These are phyloP conservation scores for Ganoderma multipileum DNA, from an alignment of 1,284 basidiomycete genomes.

Conservation along the genomic window DNA sequence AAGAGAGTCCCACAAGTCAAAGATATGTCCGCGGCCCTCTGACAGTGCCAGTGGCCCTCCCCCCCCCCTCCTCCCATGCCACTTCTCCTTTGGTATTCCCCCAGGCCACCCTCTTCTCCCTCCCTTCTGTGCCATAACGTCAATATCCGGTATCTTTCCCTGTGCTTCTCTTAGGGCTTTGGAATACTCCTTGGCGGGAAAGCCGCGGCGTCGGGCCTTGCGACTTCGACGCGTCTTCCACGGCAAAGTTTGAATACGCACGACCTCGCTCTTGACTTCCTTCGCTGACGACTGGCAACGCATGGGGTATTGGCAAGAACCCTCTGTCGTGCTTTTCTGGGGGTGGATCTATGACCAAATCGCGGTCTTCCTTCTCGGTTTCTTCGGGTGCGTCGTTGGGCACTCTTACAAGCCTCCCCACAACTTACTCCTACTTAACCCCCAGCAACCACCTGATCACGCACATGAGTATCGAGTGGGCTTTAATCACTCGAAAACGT, in stretches of 20 bases:
- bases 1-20: not conserved
- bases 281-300: not conserved
- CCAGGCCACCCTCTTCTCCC: not conserved
- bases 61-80: not conserved
- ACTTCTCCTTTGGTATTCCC: not conserved
- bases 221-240: not conserved
- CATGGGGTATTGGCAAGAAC: slow-evolving; percentile 29
- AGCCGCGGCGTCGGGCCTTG: not conserved
- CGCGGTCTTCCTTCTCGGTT: slow-evolving; percentile 26
- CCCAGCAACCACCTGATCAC: slow-evolving; percentile 22
- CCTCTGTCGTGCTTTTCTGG: slow-evolving; percentile 23
- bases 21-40: not conserved
- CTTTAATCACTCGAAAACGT: slow-evolving; percentile 24
- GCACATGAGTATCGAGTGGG: slow-evolving; percentile 24
- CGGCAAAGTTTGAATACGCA: not conserved
- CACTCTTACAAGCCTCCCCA: not conserved
- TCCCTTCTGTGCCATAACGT: not conserved
- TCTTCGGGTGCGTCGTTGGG: slow-evolving; percentile 21
- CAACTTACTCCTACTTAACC: not conserved
- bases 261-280: not conserved
- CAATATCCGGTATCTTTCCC: not conserved
- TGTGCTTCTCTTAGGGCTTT: not conserved
- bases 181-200: not conserved
- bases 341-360: slow-evolving; percentile 25
- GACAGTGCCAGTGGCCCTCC: not conserved